A percentile compares a stretch with the other conserved stretches of the same genome.
Conservation (phyloP, 2,329 filamentous ascomycete species). For the Sarocladium oryzae region DNA sequence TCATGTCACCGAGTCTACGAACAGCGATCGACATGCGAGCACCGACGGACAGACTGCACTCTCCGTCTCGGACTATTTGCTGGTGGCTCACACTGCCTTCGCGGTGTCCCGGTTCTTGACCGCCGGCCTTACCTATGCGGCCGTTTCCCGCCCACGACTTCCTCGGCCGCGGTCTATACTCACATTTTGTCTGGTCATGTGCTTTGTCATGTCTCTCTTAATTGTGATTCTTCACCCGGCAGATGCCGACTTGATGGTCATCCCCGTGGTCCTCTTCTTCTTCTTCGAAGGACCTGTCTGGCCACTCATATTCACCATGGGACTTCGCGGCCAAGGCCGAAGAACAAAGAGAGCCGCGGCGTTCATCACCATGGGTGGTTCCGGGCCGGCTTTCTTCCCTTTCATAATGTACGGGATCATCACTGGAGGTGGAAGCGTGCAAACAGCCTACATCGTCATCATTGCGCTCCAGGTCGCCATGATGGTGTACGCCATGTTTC, state of each 20-base stretch:
- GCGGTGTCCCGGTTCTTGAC: constrained; percentile 66
- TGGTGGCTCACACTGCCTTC: constrained; percentile 67
- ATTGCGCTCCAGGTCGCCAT: constrained; percentile 42
- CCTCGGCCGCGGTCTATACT: constrained; percentile 67
- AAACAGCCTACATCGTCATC: constrained; percentile 59
- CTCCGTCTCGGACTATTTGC: constrained; percentile 58
- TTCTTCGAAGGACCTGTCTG: constrained; percentile 81
- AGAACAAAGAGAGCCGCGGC: constrained; percentile 73
- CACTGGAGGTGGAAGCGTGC: constrained; percentile 51
- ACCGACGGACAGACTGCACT: constrained; percentile 40
- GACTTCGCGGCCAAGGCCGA: constrained; percentile 72
- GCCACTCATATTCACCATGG: constrained; percentile 74
- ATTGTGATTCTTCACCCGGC: constrained; percentile 37
- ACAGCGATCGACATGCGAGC: constrained; percentile 22
- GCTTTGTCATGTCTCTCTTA: constrained; percentile 50
- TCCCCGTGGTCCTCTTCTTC: constrained; percentile 64
- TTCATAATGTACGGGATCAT: constrained; percentile 67
- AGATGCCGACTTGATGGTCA: constrained; percentile 42
- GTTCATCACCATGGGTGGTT: constrained; percentile 70
- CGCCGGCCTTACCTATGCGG: constrained; percentile 55
- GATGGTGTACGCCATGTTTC: constrained; percentile 42
- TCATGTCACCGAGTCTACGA: constrained; percentile 16
- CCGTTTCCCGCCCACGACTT: constrained; percentile 38
- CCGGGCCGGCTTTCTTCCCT: constrained; percentile 67
- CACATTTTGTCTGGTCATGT: constrained; percentile 51